Percentiles rank a stretch among this genome's conserved stretches.
Evolutionary conservation across 371 early-diverging fungal species (phyloP).

Genomic region (Mucor circinelloides): DNA sequence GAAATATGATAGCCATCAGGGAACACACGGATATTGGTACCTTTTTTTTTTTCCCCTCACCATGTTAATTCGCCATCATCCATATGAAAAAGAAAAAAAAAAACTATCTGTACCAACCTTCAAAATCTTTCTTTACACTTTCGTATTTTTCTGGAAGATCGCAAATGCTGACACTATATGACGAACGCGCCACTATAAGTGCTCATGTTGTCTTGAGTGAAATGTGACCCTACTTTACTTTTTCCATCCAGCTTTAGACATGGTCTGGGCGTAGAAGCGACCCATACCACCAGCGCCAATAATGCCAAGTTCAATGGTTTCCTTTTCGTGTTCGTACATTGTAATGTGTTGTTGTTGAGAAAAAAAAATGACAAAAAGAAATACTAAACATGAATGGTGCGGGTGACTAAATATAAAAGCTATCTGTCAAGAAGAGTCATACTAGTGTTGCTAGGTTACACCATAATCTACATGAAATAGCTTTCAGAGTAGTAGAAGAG

Average conservation of each 20-base stretch:
- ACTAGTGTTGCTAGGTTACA: too few relatives aligned
- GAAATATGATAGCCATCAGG: constrained; percentile 85
- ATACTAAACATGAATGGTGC: too few relatives aligned
- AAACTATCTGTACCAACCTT: constrained; percentile 31
- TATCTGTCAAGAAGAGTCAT: too few relatives aligned
- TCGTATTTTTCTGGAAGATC: constrained; percentile 81
- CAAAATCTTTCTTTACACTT: constrained; percentile 60
- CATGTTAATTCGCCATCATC: not conserved
- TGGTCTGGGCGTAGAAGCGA: constrained; percentile 78
- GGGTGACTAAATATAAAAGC: too few relatives aligned
- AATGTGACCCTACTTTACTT: constrained; percentile 37
- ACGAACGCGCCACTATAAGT: not conserved
- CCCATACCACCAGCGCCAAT: constrained; percentile 96
- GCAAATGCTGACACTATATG: constrained; percentile 77
- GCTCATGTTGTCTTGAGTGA: too few relatives aligned
- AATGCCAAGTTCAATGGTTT: constrained; percentile 71
- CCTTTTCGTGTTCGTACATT: constrained; percentile 47
- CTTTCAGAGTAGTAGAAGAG: too few relatives aligned
- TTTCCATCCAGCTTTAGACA: constrained; percentile 81
- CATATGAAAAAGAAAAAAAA: too few relatives aligned
- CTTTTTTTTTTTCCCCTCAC: constrained; percentile 23
- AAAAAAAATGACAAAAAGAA: not conserved
- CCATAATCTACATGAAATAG: too few relatives aligned
- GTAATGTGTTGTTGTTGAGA: not conserved
- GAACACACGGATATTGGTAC: constrained; percentile 65